phyloP scores from a whole-genome alignment of 176 grass and related monocot species.

The Cenchrus fungigraminus region DNA sequence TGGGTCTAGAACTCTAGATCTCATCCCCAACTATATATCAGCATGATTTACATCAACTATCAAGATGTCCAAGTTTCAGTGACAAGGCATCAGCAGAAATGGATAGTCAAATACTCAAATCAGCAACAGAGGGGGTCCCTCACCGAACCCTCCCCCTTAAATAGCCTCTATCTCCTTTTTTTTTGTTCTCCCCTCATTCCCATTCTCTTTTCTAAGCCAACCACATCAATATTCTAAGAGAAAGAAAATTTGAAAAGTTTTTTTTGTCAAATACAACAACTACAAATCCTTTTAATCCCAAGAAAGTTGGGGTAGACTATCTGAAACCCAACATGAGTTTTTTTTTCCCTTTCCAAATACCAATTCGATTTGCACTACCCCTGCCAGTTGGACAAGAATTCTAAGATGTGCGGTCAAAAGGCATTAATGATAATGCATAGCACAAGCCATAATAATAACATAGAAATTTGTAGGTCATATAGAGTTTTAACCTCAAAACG shows the following conservation, averaged over 20 bases:
- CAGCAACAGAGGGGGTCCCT: not conserved
- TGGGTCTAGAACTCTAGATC: not conserved
- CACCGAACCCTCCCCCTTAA: not conserved
- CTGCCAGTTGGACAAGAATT: not conserved
- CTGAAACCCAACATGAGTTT: not conserved
- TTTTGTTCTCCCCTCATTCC: not conserved
- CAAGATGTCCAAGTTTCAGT: not conserved
- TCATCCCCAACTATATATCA: not conserved
- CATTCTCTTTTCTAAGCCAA: not conserved
- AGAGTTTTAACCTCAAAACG: conserved; percentile 76
- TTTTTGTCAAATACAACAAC: not conserved
- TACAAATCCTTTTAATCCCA: not conserved
- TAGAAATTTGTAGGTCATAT: conserved; percentile 16
- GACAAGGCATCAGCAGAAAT: not conserved
- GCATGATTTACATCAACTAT: not conserved
- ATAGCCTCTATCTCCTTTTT: not conserved
- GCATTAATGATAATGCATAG: conserved; percentile 3
- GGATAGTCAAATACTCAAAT: not conserved
- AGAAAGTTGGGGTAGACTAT: not conserved
- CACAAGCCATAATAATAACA: conserved; percentile 7
- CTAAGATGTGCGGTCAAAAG: not conserved
- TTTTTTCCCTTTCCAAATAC: not conserved
- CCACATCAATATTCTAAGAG: not conserved
- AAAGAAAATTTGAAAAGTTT: not conserved
- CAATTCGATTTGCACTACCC: not conserved